These are phyloP conservation scores for Fusarium brachygibbosum DNA, from an alignment of 2,329 filamentous ascomycete species.

Conservation along the genomic window DNA sequence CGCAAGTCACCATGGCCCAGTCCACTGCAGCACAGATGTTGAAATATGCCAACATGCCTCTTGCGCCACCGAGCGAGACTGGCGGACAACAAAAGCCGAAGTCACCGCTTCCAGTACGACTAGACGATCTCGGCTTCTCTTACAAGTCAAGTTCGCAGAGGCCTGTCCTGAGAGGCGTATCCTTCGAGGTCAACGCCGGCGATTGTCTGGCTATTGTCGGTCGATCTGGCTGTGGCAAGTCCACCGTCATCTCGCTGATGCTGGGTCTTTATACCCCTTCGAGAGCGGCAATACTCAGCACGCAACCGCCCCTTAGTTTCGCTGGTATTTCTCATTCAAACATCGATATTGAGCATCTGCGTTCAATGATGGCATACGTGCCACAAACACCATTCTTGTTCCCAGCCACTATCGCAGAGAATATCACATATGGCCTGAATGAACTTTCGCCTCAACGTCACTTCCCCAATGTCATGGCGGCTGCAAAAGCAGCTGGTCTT, in stretches of 20 bases:
- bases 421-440: slow-evolving; percentile 84
- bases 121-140: slow-evolving; percentile 72
- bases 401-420: slow-evolving; percentile 79
- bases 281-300: slow-evolving; percentile 3
- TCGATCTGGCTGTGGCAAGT: slow-evolving; percentile 90
- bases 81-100: slow-evolving; percentile 55
- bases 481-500: slow-evolving; percentile 73
- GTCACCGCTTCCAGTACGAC: slow-evolving; percentile 61
- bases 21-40: slow-evolving; percentile 81
- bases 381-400: slow-evolving; percentile 82
- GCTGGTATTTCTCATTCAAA: slow-evolving; percentile 67
- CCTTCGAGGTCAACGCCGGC: slow-evolving; percentile 72
- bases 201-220: slow-evolving; percentile 85
- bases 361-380: slow-evolving; percentile 75
- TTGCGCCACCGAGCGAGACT: slow-evolving; percentile 68
- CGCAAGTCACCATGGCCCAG: slow-evolving; percentile 81
- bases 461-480: slow-evolving; percentile 60
- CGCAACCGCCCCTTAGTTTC: slow-evolving; percentile 65
- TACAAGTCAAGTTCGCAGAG: slow-evolving; percentile 73
- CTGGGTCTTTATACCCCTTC: slow-evolving; percentile 75
- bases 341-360: slow-evolving; percentile 72
- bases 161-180: slow-evolving; percentile 73
- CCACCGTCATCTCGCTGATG: slow-evolving; percentile 81
- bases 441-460: slow-evolving; percentile 65
- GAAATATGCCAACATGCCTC: slow-evolving; percentile 73